Percentiles rank a stretch among this genome's conserved stretches.
These are phyloP conservation scores for Trichoderma parareesei DNA, from an alignment of 495 filamentous ascomycete species.

Conservation along the genomic window DNA sequence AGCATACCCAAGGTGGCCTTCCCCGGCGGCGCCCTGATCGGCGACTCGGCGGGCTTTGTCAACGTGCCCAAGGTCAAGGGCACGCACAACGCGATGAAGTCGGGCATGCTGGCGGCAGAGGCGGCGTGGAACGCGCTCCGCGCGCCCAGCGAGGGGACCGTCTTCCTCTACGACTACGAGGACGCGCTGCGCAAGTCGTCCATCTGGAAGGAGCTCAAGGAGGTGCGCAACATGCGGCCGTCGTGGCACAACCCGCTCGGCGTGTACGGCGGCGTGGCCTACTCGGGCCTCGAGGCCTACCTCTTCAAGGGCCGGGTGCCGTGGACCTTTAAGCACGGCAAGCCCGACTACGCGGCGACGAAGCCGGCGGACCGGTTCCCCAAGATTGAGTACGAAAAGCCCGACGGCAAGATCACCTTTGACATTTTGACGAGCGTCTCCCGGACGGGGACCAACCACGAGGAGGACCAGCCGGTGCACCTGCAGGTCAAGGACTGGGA, in stretches of 20 bases:
- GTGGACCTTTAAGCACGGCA: conserved; percentile 87
- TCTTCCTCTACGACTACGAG: conserved; percentile 96
- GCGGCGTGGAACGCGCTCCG: conserved; percentile 70
- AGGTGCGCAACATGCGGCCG: conserved; percentile 96
- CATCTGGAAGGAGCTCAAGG: conserved; percentile 91
- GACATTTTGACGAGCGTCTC: conserved; percentile 93
- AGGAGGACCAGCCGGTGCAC: conserved; percentile 97
- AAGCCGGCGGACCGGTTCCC: conserved; percentile 67
- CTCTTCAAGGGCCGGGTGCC: conserved; percentile 75
- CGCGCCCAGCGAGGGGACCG: conserved; percentile 49
- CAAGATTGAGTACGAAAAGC: conserved; percentile 95
- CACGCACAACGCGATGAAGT: conserved; percentile 95
- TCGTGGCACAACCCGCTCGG: conserved; percentile 82
- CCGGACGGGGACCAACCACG: conserved; percentile 94
- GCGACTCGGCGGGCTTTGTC: conserved; percentile 91
- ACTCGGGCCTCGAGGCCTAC: conserved; percentile 89
- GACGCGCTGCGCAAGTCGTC: conserved; percentile 73
- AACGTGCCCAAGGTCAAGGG: conserved; percentile 99
- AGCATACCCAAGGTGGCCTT: conserved; percentile 95
- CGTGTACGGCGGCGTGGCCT: conserved; percentile 79
- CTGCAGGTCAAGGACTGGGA: conserved; percentile 93
- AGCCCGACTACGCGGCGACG: conserved; percentile 66
- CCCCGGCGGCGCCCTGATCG: conserved; percentile 91
- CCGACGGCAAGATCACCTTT: conserved; percentile 87
- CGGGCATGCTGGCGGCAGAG: conserved; percentile 93